A percentile compares a stretch with the other conserved stretches of the same genome.
phyloP scores from a whole-genome alignment of 2,329 filamentous ascomycete species.

The Zymoseptoria passerinii region DNA sequence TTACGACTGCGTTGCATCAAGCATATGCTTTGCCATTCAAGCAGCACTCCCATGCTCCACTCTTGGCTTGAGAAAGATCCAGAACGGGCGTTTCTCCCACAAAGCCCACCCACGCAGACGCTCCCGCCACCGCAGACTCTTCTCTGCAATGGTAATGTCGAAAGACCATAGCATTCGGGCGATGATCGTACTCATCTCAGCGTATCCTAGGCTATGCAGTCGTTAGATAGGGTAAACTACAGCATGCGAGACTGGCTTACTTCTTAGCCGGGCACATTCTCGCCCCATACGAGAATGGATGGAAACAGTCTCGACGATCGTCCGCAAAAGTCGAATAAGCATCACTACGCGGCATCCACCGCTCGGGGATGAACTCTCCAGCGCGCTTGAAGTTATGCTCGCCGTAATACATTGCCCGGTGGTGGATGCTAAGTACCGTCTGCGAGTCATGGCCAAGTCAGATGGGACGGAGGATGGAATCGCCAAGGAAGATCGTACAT shows the following conservation, averaged over 20 bases:
- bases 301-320: not conserved
- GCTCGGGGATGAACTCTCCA: slow-evolving; percentile 4
- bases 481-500: not conserved
- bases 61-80: not conserved
- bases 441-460: not conserved
- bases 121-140: not conserved
- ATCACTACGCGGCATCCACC: slow-evolving; percentile 1
- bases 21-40: no score
- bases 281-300: not conserved
- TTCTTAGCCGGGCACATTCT: not conserved
- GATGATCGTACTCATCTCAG: not conserved
- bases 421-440: slow-evolving; percentile 7
- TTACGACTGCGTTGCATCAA: no score
- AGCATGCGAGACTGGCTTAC: not conserved
- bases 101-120: not conserved
- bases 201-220: not conserved
- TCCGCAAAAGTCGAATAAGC: not conserved
- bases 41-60: not conserved
- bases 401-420: not conserved
- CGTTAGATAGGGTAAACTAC: not conserved
- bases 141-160: not conserved
- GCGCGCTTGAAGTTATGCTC: slow-evolving; percentile 5
- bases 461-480: not conserved
- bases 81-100: not conserved
- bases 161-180: not conserved